Conservation (phyloP, 2,329 filamentous ascomycete genomes). For the Setomelanomma holmii region DNA sequence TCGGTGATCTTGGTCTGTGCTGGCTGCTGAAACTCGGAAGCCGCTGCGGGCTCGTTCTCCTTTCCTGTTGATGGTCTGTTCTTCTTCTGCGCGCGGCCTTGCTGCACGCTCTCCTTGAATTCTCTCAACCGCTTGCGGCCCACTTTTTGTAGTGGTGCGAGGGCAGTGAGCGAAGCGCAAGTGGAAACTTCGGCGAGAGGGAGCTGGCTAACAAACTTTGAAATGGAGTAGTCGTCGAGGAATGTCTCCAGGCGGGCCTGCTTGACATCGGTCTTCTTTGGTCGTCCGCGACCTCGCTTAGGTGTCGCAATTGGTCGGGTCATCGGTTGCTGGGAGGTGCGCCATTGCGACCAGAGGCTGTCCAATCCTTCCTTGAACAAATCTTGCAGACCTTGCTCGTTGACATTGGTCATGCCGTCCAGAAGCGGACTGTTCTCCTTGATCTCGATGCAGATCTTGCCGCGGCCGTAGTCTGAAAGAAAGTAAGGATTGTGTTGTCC, state of each 20-base stretch:
- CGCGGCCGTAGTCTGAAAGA: conserved; percentile 53
- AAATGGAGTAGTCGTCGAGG: conserved; percentile 42
- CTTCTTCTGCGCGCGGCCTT: conserved; percentile 42
- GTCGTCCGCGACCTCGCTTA: conserved; percentile 45
- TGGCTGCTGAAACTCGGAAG: conserved; percentile 21
- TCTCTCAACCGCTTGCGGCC: conserved; percentile 74
- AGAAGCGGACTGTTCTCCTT: conserved; percentile 38
- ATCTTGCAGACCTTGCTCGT: conserved; percentile 58
- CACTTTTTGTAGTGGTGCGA: conserved; percentile 66
- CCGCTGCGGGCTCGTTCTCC: conserved; percentile 34
- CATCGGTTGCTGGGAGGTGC: conserved; percentile 28
- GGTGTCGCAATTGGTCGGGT: conserved; percentile 38
- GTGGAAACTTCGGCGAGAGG: conserved; percentile 62
- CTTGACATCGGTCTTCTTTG: conserved; percentile 34
- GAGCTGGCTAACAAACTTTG: conserved; percentile 63
- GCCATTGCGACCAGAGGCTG: conserved; percentile 54
- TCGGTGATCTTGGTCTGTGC: conserved; percentile 46
- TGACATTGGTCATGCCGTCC: conserved; percentile 40
- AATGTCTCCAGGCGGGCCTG: conserved; percentile 60
- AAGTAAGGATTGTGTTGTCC: conserved; percentile 45
- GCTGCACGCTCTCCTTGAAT: conserved; percentile 67
- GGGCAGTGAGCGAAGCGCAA: conserved; percentile 60
- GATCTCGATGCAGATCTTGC: conserved; percentile 53
- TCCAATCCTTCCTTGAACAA: conserved; percentile 59
- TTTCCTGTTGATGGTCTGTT: conserved; percentile 36